phyloP scores from a whole-genome alignment of 352 stramenopile species.

The Plasmopara halstedii region DNA sequence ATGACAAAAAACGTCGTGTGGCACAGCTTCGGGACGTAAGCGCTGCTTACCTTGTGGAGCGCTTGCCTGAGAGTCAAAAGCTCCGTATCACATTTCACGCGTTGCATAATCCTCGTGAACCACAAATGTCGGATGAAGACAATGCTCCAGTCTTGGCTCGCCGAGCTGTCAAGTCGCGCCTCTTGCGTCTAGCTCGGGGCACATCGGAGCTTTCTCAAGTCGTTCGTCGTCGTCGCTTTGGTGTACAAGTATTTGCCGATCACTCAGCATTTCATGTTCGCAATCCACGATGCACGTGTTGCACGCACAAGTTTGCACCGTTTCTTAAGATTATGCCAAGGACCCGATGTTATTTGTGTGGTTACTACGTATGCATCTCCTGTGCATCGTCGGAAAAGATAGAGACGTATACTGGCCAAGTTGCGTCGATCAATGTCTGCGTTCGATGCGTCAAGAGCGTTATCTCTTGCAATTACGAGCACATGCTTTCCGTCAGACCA shows the following conservation, averaged over 20 bases:
- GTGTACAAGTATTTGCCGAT: conserved; percentile 24
- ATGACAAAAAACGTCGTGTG: conserved; percentile 15
- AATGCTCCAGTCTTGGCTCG: neutral
- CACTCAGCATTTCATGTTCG: conserved; percentile 15
- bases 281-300: conserved; percentile 28
- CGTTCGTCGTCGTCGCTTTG: conserved; percentile 22
- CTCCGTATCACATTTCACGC: conserved; percentile 38
- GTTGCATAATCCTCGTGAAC: conserved; percentile 1
- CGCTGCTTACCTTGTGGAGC: conserved; percentile 25
- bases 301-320: conserved; percentile 12
- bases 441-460: conserved; percentile 16
- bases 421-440: conserved; percentile 20
- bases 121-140: neutral
- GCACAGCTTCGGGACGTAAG: conserved; percentile 29
- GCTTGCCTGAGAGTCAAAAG: conserved; percentile 6
- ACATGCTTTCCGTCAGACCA: conserved; percentile 12
- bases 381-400: conserved; percentile 20
- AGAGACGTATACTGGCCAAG: conserved; percentile 23
- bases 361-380: conserved; percentile 20
- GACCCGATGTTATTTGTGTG: conserved; percentile 23
- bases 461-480: conserved; percentile 16
- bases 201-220: conserved; percentile 16
- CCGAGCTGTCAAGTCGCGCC: conserved; percentile 7
- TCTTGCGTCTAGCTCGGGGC: conserved; percentile 18
- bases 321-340: conserved; percentile 5